Base-by-base conservation (phyloP, 768 basidiomycete genomes). In the Suillus sp. region DNA sequence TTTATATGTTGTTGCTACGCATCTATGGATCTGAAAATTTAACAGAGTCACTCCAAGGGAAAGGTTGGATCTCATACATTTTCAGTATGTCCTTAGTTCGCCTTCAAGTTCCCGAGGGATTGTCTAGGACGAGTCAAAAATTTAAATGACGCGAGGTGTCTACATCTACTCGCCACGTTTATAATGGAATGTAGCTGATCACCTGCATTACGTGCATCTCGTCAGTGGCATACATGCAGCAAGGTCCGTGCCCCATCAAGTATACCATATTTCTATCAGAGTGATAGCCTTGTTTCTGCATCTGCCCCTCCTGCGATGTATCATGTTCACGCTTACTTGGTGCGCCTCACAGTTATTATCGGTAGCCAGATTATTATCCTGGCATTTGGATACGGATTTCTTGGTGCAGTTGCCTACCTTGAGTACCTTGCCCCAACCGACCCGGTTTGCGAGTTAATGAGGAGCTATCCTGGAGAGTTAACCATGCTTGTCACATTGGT, bases 301-400 rank as follows among this genome's bases (percentile, higher is more conserved):
- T 4, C 51, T 2, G 2, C 20, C 30, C 2, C 5, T 53, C 18
- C 30, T 53, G 5, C 10, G 18, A 20, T 53, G 30, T 32, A 0
- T 32, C 51, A 20, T 4, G 2, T 30, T 2, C 30, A 18, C 10
- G 3, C 18, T 30, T 32, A 53, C 18, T 53, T 53, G 3, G 9
- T n/a, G 30, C 30, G 30, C 30, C 18, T 20, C 30, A 53, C 18
- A 32, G 5, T 20, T 20, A 6, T 53, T 18, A 53, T 53, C 51
- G 7, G 20, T 11, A 53, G 10, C 11, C 51, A 53, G 20, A 32
- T 53, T 20, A 2, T 64, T 1, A 37, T 64, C 7, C 38, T 64
- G n/a, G 48, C 50, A n/a, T 64, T 64, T 34, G 59, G 45, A 22
- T 64, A 60, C 38, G 50, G 63, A 20, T 64, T 64, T 40, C 63